phyloP scores from a whole-genome alignment of 768 basidiomycete species.

The Serpula lacrymans region DNA sequence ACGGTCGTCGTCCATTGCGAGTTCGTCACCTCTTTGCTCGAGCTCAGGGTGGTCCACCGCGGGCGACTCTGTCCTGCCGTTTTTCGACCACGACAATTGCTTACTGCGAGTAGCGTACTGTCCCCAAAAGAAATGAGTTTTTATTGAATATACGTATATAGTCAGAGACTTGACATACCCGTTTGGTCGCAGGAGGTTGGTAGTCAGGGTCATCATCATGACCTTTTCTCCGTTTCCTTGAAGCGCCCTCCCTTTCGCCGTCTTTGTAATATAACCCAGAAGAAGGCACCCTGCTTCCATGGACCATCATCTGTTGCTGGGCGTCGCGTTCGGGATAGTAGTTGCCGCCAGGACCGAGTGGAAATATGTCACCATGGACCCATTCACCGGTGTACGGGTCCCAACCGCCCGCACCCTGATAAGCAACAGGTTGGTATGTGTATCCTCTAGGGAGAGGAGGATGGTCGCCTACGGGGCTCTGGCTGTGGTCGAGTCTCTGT shows the following conservation, averaged over 20 bases:
- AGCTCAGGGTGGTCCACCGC: constrained; percentile 19
- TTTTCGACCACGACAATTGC: constrained; percentile 37
- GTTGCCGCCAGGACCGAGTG: constrained; percentile 34
- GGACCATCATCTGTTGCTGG: constrained; percentile 10
- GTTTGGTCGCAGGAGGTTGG: constrained; percentile 42
- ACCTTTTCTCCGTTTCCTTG: constrained; percentile 50
- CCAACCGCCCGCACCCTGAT: constrained; percentile 39
- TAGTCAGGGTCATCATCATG: constrained; percentile 52
- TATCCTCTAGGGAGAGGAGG: constrained; percentile 31
- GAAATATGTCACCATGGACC: constrained; percentile 35
- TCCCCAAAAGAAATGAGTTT: constrained; percentile 3
- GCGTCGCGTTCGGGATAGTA: constrained; percentile 25
- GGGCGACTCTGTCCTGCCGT: constrained; percentile 25
- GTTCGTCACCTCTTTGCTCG: constrained; percentile 15
- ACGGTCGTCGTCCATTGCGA: constrained; percentile 37
- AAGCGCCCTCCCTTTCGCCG: constrained; percentile 24
- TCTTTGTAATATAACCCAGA: constrained; percentile 28
- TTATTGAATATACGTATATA: constrained; percentile 1
- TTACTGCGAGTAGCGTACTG: constrained; percentile 43
- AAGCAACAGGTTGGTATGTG: constrained; percentile 34
- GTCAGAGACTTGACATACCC: constrained; percentile 43
- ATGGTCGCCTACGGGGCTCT: constrained; percentile 25
- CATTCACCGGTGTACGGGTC: constrained; percentile 35
- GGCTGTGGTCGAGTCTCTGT: constrained; percentile 24
- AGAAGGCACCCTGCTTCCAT: constrained; percentile 17